Conservation (phyloP, 352 stramenopile genomes). For the Globisporangium paroecandrum region DNA sequence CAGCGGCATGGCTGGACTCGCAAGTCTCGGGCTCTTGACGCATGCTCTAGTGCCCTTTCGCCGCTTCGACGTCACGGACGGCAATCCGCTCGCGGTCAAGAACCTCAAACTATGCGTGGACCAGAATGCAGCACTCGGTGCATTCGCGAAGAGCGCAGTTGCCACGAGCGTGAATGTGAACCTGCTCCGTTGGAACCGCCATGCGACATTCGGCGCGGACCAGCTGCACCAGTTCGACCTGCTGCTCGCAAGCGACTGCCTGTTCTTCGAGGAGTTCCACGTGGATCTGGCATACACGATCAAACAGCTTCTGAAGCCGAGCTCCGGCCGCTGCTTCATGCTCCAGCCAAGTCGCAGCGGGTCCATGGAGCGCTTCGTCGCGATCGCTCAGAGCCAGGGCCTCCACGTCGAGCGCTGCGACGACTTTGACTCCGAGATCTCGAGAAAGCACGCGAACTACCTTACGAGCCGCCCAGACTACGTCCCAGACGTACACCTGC, state of each 20-base stretch:
- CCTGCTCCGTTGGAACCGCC: constrained; percentile 72
- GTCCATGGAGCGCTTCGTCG: constrained; percentile 76
- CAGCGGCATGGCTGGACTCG: constrained; percentile 73
- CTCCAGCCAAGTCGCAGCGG: constrained; percentile 69
- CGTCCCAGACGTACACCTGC: constrained; percentile 66
- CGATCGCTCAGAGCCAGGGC: constrained; percentile 34
- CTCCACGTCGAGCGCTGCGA: constrained; percentile 32
- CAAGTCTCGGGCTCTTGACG: constrained; percentile 54
- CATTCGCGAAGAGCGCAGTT: constrained; percentile 8
- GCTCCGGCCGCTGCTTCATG: constrained; percentile 54
- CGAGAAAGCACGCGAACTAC: constrained; percentile 34
- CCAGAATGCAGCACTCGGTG: constrained; percentile 38
- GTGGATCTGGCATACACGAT: constrained; percentile 68
- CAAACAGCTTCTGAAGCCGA: constrained; percentile 40
- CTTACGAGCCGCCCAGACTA: constrained; percentile 40
- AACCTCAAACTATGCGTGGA: constrained; percentile 65
- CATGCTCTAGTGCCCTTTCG: constrained; percentile 38
- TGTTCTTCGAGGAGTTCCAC: constrained; percentile 88
- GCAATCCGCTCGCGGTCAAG: constrained; percentile 61
- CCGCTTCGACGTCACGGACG: constrained; percentile 65
- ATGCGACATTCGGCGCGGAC: constrained; percentile 21
- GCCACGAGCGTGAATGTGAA: constrained; percentile 21
- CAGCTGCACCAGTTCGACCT: constrained; percentile 66
- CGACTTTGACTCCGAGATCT: constrained; percentile 45
- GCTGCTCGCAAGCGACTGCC: constrained; percentile 78